Evolutionary conservation across 1,139 yeast genomes (phyloP).

Genomic region (Kurtzmaniella quercitrusa): DNA sequence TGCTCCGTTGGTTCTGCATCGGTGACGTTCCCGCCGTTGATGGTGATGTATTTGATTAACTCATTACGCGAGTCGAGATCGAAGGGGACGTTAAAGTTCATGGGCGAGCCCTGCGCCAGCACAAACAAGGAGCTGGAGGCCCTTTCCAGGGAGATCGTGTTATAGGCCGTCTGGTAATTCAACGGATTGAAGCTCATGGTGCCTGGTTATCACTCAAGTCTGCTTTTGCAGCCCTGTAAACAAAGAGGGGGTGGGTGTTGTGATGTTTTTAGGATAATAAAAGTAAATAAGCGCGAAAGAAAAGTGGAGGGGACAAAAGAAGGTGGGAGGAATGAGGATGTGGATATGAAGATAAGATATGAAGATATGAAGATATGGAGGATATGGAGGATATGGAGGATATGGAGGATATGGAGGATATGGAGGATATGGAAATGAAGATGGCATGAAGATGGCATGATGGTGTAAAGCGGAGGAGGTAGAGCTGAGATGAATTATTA

Average conservation of each 20-base stretch:
- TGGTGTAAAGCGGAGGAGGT: no score
- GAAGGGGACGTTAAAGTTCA: conserved; percentile 21
- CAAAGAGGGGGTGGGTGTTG: conserved; percentile 9
- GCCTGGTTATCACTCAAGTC: neutral
- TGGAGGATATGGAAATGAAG: no score
- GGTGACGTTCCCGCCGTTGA: conserved; percentile 30
- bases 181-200: conserved; percentile 5
- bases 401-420: no score
- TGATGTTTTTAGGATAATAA: conserved; percentile 5
- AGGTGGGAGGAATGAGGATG: no score
- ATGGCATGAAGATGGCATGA: no score
- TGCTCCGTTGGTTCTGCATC: conserved; percentile 9
- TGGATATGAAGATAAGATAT: no score
- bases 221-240: conserved; percentile 5
- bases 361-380: no score
- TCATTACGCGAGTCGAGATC: conserved; percentile 19
- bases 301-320: neutral
- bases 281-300: neutral
- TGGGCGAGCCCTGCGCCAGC: conserved; percentile 14
- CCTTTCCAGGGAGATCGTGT: neutral
- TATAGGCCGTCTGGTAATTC: conserved; percentile 1
- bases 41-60: conserved; percentile 19
- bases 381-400: no score
- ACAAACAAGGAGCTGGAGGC: conserved; percentile 1
- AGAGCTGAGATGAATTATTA: no score